Conservation (phyloP, 345 rosid genomes). For the Brassica napus region DNA sequence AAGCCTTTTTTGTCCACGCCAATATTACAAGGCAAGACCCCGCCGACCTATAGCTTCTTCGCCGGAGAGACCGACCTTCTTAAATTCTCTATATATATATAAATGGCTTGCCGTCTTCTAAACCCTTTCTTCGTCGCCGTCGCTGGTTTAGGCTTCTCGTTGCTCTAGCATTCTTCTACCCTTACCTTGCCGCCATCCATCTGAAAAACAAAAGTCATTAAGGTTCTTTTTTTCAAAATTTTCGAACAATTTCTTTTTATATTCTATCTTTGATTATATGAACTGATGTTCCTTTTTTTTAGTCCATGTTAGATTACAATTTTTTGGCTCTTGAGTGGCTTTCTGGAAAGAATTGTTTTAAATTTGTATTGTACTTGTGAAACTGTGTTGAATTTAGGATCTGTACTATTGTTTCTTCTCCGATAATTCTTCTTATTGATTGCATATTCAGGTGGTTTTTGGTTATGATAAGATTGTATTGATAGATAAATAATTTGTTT, state of each 20-base stretch:
- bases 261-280: background rate
- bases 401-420: background rate
- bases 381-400: background rate
- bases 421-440: background rate
- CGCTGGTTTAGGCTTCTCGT: slow-evolving; percentile 31
- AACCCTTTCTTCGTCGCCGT: background rate
- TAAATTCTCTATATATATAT: background rate
- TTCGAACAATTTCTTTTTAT: background rate
- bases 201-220: background rate
- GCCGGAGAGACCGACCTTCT: slow-evolving; percentile 11
- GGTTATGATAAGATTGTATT: background rate
- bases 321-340: too few relatives aligned
- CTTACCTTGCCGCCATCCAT: slow-evolving; percentile 5
- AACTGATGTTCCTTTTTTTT: slow-evolving; percentile 7
- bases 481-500: background rate
- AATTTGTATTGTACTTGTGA: background rate
- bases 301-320: background rate
- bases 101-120: slow-evolving; percentile 13
- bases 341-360: background rate
- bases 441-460: too few relatives aligned
- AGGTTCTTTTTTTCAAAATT: background rate
- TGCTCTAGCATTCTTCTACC: slow-evolving; percentile 15
- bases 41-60: slow-evolving; percentile 26
- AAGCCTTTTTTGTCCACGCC: slow-evolving; percentile 28
- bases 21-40: background rate